Base-by-base conservation (phyloP, 768 basidiomycete genomes). In the Leucocoprinus birnbaumii region DNA sequence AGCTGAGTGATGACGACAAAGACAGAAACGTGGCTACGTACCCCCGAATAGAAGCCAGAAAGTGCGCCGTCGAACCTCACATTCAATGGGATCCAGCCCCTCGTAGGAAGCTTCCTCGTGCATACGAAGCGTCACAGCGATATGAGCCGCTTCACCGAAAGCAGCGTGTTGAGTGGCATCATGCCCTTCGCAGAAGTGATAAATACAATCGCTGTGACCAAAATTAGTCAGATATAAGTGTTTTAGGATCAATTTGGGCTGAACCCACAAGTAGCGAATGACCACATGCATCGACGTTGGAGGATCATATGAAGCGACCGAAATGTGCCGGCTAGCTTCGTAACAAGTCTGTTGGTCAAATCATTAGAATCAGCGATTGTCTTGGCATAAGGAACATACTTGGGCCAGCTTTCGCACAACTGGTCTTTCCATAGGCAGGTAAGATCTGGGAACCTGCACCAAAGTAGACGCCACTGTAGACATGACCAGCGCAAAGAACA, bases 41-140 rank as follows among this genome's bases (percentile, higher is more conserved):
- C 90, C 93, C 66, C 89, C 91, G 64, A 94, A 94, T 35, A 94
- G 79, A 11, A 96, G 73, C 91, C 91, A 95, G 72, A 95, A 96
- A 26, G 83, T 82, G 53, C 94, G 77, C 51, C 93, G 80, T n/a
- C 92, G 76, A 14, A 94, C 82, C 69, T 94, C 90, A 58, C 85
- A 87, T 74, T 95, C 91, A 58, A 95, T 86, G 34, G 92, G 90
- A 67, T 91, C 87, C 55, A 93, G 77, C 9, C 82, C 83, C 52
- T 89, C 85, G 65, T 94, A 93, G 18, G 87, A 86, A 1, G 82
- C 79, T 70, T 93, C 91, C 71, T 92, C 91, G 65, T 94, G 91
- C 80, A 94, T 86, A 47, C 89, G 82, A 44, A 92, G 78, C 0
- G 87, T 87, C 25, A 91, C 79, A 26, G 91, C 87, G 58, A 92